Base-by-base conservation (phyloP, 2,329 filamentous ascomycete species). In the Botrytis cinerea region DNA sequence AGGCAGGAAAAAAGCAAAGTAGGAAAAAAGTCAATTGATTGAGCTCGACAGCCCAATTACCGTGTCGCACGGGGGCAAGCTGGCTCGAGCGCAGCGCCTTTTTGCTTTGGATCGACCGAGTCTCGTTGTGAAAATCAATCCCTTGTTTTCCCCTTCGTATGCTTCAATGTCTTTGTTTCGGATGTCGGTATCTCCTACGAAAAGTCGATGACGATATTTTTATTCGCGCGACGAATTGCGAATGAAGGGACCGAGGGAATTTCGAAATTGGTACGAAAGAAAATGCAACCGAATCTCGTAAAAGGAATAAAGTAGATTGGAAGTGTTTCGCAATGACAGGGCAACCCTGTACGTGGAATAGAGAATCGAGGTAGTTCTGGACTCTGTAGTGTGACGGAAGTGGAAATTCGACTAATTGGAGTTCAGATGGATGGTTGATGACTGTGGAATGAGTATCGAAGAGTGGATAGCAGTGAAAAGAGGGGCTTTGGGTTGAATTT, bases 321-420 rank as follows among this genome's bases (percentile, higher is more conserved):
- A 68, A 54, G 46, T 68, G 64, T 54, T 68, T 54, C 32, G 64
- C 46, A 68, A 68, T 68, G 35, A 68, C 64, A 68, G 64, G 64
- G 64, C 40, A 43, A 8, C 64, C 64, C 64, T 68, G 64, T 68
- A 68, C 8, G 40, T 45, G 64, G 38, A 51, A 48, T 40, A 54
- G 35, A 43, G 12, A 38, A 40, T 68, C 64, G 64, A 68, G 46
- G 46, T 68, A 68, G 64, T 68, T 68, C 64, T 68, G 64, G 64
- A 68, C 64, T 68, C 46, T 54, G 64, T 68, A 32, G 46, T 54
- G 46, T 68, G 14, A 68, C 46, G 46, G 64, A 68, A 68, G 46
- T 54, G 46, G 64, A 68, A 64, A 40, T 28, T 54, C 35, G 64
- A 68, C 35, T 54, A 68, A 51, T 54, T 28, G 46, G 64, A 68